These are phyloP conservation scores for Teunomyces aglyptinius DNA, from an alignment of 805 yeast species.

Conservation along the genomic window DNA sequence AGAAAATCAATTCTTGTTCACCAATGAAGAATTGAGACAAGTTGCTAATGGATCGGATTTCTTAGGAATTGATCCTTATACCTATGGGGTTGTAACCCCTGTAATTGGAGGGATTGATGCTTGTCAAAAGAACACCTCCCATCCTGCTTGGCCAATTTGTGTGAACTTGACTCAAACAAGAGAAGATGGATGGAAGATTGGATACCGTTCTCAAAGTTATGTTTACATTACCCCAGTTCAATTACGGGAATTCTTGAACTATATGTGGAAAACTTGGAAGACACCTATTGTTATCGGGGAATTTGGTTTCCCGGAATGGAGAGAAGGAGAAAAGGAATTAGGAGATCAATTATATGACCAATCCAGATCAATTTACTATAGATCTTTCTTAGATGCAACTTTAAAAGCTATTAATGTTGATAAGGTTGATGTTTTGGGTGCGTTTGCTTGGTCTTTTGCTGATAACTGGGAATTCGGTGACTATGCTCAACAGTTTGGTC, in stretches of 20 bases:
- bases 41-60: constrained; percentile 26
- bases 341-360: constrained; percentile 27
- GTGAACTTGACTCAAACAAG: constrained; percentile 14
- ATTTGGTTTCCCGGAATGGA: constrained; percentile 32
- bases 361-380: constrained; percentile 26
- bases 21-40: constrained; percentile 21
- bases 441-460: constrained; percentile 31
- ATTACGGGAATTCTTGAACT: constrained; percentile 24
- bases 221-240: constrained; percentile 23
- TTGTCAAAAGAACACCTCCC: constrained; percentile 19
- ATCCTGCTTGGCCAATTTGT: constrained; percentile 26
- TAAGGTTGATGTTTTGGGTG: constrained; percentile 26
- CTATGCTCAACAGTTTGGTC: constrained; percentile 18
- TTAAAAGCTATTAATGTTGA: constrained; percentile 23
- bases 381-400: constrained; percentile 24
- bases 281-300: constrained; percentile 29
- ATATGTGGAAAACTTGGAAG: constrained; percentile 21
- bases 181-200: constrained; percentile 19
- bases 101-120: constrained; percentile 21
- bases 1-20: constrained; percentile 14
- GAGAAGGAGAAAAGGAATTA: constrained; percentile 23
- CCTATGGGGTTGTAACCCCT: constrained; percentile 19
- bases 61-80: constrained; percentile 32
- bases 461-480: constrained; percentile 36
- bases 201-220: constrained; percentile 20